phyloP scores from a whole-genome alignment of 2,329 filamentous ascomycete genomes.

The Beauveria sp. region DNA sequence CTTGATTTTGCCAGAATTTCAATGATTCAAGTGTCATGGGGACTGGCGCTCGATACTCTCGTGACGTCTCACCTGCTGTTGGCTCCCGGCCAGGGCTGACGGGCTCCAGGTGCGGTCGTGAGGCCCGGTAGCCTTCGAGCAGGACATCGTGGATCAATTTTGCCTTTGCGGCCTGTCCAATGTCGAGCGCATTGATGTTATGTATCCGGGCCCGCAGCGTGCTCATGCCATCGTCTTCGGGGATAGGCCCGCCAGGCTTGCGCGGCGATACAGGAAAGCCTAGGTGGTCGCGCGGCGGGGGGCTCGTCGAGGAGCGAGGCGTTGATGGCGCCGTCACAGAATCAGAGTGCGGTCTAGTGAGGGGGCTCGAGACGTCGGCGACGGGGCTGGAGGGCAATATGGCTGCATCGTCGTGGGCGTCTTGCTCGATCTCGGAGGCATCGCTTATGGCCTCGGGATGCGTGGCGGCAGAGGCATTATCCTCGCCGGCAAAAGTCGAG shows the following conservation, averaged over 20 bases:
- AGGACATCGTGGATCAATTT: conserved; percentile 63
- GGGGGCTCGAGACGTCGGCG: neutral
- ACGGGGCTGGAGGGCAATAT: neutral
- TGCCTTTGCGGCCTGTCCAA: conserved; percentile 58
- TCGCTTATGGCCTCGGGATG: conserved; percentile 21
- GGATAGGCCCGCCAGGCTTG: conserved; percentile 37
- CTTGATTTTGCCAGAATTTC: conserved; percentile 50
- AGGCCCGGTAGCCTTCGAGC: conserved; percentile 56
- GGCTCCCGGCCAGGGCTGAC: conserved; percentile 31
- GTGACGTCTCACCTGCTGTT: conserved; percentile 11
- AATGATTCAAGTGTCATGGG: conserved; percentile 45
- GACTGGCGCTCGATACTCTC: conserved; percentile 17
- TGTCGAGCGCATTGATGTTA: conserved; percentile 54
- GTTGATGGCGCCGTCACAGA: neutral
- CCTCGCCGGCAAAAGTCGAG: conserved; percentile 29
- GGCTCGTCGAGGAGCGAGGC: conserved; percentile 14
- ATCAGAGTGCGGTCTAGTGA: neutral
- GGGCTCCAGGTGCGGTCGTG: conserved; percentile 16
- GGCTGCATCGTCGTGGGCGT: neutral
- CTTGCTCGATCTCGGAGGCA: conserved; percentile 14
- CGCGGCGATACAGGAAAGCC: conserved; percentile 24
- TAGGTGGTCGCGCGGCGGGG: conserved; percentile 24
- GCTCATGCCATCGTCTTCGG: conserved; percentile 75
- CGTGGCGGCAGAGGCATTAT: conserved; percentile 20
- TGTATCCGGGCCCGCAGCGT: conserved; percentile 60